These are phyloP conservation scores for Fusarium vanettenii DNA, from an alignment of 2,329 filamentous ascomycete species.

Conservation along the genomic window DNA sequence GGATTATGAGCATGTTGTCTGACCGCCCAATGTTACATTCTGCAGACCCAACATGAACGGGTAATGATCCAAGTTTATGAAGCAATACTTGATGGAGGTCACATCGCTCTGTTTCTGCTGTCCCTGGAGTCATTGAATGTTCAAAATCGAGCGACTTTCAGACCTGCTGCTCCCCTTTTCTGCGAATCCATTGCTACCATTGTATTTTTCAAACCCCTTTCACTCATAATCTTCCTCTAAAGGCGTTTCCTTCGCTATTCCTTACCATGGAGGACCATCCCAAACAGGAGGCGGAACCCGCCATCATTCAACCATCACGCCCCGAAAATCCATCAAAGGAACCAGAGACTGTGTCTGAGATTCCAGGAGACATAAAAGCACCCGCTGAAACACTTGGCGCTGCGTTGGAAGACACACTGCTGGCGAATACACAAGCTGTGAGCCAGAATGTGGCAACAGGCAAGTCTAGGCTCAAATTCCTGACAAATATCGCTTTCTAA, in stretches of 20 bases:
- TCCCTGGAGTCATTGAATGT: neutral
- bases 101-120: neutral
- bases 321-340: no score
- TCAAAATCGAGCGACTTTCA: neutral
- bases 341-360: no score
- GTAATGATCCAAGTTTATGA: no score
- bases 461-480: neutral
- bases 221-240: neutral
- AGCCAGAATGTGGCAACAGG: neutral
- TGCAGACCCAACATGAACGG: neutral
- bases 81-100: no score
- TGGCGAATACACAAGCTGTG: neutral
- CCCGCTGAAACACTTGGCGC: neutral
- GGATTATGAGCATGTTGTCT: neutral
- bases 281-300: neutral
- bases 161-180: neutral
- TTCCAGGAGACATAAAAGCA: neutral
- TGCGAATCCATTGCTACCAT: no score
- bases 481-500: neutral
- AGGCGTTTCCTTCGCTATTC: neutral
- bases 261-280: neutral
- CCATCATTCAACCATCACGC: no score
- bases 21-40: neutral
- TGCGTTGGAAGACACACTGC: neutral
- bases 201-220: neutral